Evolutionary conservation across 768 basidiomycete genomes (phyloP), one percentile per base, ranked within the genome.

Genomic region (Pulveroboletus ravenelii): DNA sequence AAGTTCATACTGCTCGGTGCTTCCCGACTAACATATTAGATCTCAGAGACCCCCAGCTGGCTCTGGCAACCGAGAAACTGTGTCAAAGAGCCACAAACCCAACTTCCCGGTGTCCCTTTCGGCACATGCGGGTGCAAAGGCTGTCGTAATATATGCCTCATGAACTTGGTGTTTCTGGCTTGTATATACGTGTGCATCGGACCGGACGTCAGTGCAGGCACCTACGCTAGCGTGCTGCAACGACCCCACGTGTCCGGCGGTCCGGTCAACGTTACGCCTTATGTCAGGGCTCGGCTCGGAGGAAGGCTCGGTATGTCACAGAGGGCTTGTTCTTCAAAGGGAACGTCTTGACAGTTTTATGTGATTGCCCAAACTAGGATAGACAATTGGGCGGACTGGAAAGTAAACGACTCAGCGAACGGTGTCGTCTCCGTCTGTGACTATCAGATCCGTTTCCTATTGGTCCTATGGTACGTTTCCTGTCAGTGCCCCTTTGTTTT

Each of bases 331-430:
- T 52, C 29, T 49, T 50, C 25, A 45, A 55, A 56, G 44, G 47
- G 27, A 23, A 39, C 27, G 4, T 32, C 23, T 34, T 41, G 46
- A 38, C 52, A 41, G 30, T 30, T 17, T 52, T 57, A 55, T 39
- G 45, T 41, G 56, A 54, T 45, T 17, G 18, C n/a, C 50, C 49
- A 51, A 53, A 54, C 52, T 37, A 7, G 52, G 61, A 36, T 3
- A 39, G 43, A 63, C 62, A 63, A 63, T 58, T 61, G 62, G 60
- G 59, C 62, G 62, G 62, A 63, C 54, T 57, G 10, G 30, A 37
- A 57, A 55, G 51, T 30, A 50, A 49, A 49, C 31, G 7, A 52
- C 54, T 54, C 59, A 56, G 62, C 62, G 62, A 61, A 47, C 3
- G 18, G 15, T 29, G 13, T 45, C 30, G 10, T 12, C 27, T 13